Base-by-base conservation (phyloP, 2,329 filamentous ascomycete species). In the Lecanosticta acicola region DNA sequence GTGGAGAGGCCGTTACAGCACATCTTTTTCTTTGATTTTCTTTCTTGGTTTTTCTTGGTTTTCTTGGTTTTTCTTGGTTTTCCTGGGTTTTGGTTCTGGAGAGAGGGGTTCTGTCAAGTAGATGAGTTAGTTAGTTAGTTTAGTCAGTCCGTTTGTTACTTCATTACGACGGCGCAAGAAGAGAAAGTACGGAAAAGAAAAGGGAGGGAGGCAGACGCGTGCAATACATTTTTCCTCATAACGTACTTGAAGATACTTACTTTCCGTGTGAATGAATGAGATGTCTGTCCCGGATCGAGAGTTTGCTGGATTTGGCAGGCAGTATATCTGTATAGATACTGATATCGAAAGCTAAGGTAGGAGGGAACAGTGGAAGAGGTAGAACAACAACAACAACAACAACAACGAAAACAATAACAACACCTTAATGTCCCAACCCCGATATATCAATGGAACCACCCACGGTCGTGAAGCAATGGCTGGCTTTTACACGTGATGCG, bases 1-100 rank as follows among this genome's bases (percentile, higher is more conserved):
- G 29, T 37, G n/a, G 36, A 46, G 32, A 47, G 33, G 20, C 39
- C 45, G 32, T 53, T 57, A 53, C 54, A 56, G 36, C 59, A 61
- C 59, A 61, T 61, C 36, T 9, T 46, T 8, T 32, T 32, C 26
- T 32, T 9, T 32, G n/a, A n/a, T n/a, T n/a, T n/a, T n/a, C n/a
- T n/a, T n/a, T n/a, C n/a, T n/a, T n/a, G n/a, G n/a, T n/a, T n/a
- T n/a, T n/a, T n/a, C n/a, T n/a, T n/a, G n/a, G n/a, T n/a, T n/a
- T n/a, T n/a, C n/a, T n/a, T n/a, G n/a, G n/a, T 32, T n/a, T 32
- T 32, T 9, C 26, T 32, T n/a, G 26, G 8, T 8, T 32, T 32
- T n/a, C 8, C n/a, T 32, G n/a, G 8, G 26, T 8, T 32, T 32
- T 9, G 8, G 26, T 9, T 32, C 8, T 9, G n/a, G 26, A 32